phyloP scores from a whole-genome alignment of 805 yeast species.

The Hanseniaspora valbyensis region DNA sequence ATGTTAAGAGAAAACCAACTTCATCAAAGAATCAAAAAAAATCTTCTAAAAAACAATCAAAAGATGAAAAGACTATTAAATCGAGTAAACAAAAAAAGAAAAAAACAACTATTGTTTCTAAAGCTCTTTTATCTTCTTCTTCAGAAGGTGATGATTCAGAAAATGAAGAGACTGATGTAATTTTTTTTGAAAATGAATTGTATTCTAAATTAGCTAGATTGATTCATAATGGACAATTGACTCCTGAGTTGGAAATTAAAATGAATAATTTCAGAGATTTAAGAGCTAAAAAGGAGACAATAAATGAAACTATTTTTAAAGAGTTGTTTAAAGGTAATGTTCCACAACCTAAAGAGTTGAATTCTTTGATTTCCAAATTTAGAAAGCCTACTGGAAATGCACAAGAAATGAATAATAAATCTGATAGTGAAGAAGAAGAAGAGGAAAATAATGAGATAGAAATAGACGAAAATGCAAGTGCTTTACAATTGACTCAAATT shows the following conservation, averaged over 20 bases:
- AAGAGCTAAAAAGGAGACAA: slow-evolving; percentile 24
- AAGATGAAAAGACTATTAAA: background rate
- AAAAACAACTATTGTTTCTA: slow-evolving; percentile 20
- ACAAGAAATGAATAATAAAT: no score
- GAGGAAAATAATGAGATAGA: background rate
- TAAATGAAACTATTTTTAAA: slow-evolving; percentile 19
- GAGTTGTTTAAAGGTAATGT: slow-evolving; percentile 26
- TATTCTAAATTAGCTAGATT: slow-evolving; percentile 28
- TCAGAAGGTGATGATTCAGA: slow-evolving; percentile 25
- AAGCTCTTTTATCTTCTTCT: slow-evolving; percentile 28
- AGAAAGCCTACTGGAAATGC: background rate
- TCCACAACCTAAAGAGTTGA: slow-evolving; percentile 11
- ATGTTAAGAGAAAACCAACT: background rate
- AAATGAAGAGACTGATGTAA: slow-evolving; percentile 18
- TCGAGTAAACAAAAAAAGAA: slow-evolving; percentile 14
- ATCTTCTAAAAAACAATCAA: background rate
- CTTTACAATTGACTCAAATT: background rate
- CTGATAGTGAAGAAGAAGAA: background rate
- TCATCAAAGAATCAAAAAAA: background rate
- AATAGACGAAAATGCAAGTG: background rate
- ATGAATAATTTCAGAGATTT: slow-evolving; percentile 26
- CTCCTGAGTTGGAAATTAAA: slow-evolving; percentile 20
- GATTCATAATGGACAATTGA: slow-evolving; percentile 23
- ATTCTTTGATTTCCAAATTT: background rate
- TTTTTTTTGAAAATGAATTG: slow-evolving; percentile 30